phyloP scores from a whole-genome alignment of 768 basidiomycete species.

The Mycena floridula region DNA sequence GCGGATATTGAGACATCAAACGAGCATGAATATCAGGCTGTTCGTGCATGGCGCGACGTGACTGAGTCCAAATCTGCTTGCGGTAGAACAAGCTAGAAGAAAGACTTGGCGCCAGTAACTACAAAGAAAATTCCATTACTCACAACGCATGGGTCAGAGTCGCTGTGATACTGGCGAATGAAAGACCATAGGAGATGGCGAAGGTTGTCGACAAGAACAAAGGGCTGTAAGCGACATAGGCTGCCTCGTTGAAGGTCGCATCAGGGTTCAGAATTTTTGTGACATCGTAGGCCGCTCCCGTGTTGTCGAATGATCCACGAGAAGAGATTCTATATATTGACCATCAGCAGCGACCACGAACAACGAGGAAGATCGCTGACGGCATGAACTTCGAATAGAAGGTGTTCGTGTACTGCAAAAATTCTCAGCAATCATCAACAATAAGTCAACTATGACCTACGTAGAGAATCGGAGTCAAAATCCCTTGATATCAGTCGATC shows the following conservation, averaged over 20 bases:
- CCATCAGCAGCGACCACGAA: neutral
- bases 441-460: constrained; percentile 20
- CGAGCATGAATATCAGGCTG: constrained; percentile 84
- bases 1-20: constrained; percentile 69
- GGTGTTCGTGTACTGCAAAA: constrained; percentile 49
- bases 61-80: constrained; percentile 71
- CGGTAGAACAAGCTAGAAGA: constrained; percentile 54
- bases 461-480: constrained; percentile 27
- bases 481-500: constrained; percentile 19
- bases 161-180: constrained; percentile 78
- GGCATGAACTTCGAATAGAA: constrained; percentile 57
- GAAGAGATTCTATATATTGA: constrained; percentile 43
- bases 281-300: constrained; percentile 52
- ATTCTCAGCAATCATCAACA: neutral
- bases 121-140: neutral
- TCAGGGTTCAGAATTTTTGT: constrained; percentile 46
- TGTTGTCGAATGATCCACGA: constrained; percentile 61
- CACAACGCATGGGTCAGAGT: constrained; percentile 59
- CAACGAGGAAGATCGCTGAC: constrained; percentile 21
- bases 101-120: neutral
- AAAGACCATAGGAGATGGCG: constrained; percentile 72
- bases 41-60: constrained; percentile 64
- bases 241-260: constrained; percentile 46
- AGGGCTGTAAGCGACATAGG: constrained; percentile 53
- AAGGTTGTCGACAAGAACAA: constrained; percentile 66